These are phyloP conservation scores for Protomyces lactucae-debilis DNA, from an alignment of 1,139 yeast genomes.

Conservation along the genomic window DNA sequence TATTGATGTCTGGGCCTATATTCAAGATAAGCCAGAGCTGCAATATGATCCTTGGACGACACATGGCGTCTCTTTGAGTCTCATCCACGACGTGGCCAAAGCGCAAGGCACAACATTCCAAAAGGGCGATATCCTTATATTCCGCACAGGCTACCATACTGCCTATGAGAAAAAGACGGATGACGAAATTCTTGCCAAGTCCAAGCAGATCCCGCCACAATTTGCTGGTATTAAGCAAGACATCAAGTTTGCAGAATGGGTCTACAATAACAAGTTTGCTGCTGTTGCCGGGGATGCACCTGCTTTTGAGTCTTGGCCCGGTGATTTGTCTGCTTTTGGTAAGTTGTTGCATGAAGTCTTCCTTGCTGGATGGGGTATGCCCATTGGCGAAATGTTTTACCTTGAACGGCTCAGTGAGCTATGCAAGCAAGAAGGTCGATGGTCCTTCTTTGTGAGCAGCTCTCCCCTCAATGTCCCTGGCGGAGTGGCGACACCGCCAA, in stretches of 20 bases:
- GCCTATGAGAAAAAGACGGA: conserved; percentile 35
- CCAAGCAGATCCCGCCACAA: conserved; percentile 30
- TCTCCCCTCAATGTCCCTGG: conserved; percentile 38
- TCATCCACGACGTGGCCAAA: conserved; percentile 34
- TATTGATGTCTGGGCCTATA: conserved; percentile 37
- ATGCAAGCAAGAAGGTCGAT: conserved; percentile 34
- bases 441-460: conserved; percentile 37
- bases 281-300: conserved; percentile 38
- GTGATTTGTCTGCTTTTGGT: conserved; percentile 15
- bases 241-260: conserved; percentile 34
- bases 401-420: conserved; percentile 35
- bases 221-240: conserved; percentile 35
- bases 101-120: conserved; percentile 34
- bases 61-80: conserved; percentile 34
- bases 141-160: conserved; percentile 37
- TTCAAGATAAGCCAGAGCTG: conserved; percentile 36
- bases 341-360: conserved; percentile 33
- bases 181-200: conserved; percentile 30
- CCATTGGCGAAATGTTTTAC: conserved; percentile 37
- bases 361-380: conserved; percentile 37
- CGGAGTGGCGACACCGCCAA: conserved; percentile 39
- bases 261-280: conserved; percentile 37
- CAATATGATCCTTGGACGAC: conserved; percentile 35
- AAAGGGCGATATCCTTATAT: conserved; percentile 37
- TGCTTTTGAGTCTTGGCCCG: conserved; percentile 35